Evolutionary conservation across 768 basidiomycete species (phyloP).

Genomic region (Termitomyces sp.): DNA sequence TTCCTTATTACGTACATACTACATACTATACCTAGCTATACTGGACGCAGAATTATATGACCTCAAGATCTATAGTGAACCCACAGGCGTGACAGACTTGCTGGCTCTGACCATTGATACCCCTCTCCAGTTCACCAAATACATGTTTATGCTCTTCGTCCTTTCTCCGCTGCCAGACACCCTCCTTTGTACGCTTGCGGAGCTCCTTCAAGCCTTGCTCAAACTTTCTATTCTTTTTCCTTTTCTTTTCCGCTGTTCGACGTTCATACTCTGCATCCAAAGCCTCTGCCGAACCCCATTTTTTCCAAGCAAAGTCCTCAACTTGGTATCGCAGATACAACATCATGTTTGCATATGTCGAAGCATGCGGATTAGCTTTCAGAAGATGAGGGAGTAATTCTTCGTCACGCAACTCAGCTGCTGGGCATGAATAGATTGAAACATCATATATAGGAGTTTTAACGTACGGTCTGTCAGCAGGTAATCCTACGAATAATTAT

Average conservation of each 20-base stretch:
- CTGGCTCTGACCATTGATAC: constrained; percentile 46
- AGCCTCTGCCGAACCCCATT: constrained; percentile 38
- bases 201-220: constrained; percentile 79
- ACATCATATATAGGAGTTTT: not conserved
- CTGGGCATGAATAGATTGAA: constrained; percentile 2
- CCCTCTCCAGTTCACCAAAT: constrained; percentile 57
- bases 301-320: constrained; percentile 95
- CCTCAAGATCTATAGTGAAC: constrained; percentile 86
- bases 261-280: constrained; percentile 11
- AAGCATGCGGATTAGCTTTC: constrained; percentile 80
- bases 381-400: constrained; percentile 79
- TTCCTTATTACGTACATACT: not conserved
- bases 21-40: constrained; percentile 28
- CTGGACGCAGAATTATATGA: constrained; percentile 19
- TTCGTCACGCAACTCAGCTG: constrained; percentile 90
- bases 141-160: constrained; percentile 69
- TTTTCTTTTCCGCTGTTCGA: constrained; percentile 13
- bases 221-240: constrained; percentile 73
- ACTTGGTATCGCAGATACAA: constrained; percentile 73
- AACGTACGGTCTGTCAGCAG: constrained; percentile 84
- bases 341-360: constrained; percentile 45
- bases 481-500: constrained; percentile 61
- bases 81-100: constrained; percentile 89
- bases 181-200: constrained; percentile 23
- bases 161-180: constrained; percentile 13